Conservation (phyloP, 2,329 filamentous ascomycete species). For the Aspergillus bombycis region DNA sequence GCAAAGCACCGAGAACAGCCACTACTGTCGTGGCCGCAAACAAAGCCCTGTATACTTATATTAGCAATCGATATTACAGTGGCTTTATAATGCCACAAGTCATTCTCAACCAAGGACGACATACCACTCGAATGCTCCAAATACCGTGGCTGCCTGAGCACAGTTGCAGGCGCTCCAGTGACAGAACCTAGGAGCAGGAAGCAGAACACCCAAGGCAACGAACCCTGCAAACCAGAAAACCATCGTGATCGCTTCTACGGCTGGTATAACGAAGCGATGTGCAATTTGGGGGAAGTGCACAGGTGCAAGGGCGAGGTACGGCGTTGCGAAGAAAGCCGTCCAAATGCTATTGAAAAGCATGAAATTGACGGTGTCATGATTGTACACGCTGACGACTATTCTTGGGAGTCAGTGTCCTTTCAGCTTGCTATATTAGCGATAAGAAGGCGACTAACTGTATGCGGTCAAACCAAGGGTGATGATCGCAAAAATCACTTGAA, state of each 20-base stretch:
- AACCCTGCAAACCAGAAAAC: constrained; percentile 91
- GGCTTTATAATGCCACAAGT: neutral
- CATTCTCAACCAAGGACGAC: constrained; percentile 14
- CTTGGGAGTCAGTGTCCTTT: constrained; percentile 9
- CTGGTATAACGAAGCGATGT: constrained; percentile 68
- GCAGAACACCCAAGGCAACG: constrained; percentile 71
- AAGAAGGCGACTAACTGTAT: constrained; percentile 61
- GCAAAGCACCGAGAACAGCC: constrained; percentile 51
- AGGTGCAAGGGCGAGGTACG: constrained; percentile 71
- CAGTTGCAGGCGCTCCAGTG: constrained; percentile 60
- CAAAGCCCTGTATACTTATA: constrained; percentile 28
- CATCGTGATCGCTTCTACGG: constrained; percentile 71
- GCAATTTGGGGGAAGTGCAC: constrained; percentile 63
- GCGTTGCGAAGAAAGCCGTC: constrained; percentile 69
- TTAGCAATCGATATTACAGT: constrained; percentile 7
- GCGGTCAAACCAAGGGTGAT: constrained; percentile 75
- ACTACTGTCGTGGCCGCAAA: constrained; percentile 56
- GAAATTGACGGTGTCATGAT: constrained; percentile 69
- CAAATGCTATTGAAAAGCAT: constrained; percentile 78
- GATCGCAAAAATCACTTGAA: constrained; percentile 69
- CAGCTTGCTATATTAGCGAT: neutral
- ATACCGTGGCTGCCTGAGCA: constrained; percentile 56
- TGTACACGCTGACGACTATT: constrained; percentile 58
- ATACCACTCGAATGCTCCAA: constrained; percentile 54
- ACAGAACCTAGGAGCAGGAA: constrained; percentile 61